Base-by-base conservation (phyloP, 1,284 basidiomycete species). In the Ganoderma leucocontextum region DNA sequence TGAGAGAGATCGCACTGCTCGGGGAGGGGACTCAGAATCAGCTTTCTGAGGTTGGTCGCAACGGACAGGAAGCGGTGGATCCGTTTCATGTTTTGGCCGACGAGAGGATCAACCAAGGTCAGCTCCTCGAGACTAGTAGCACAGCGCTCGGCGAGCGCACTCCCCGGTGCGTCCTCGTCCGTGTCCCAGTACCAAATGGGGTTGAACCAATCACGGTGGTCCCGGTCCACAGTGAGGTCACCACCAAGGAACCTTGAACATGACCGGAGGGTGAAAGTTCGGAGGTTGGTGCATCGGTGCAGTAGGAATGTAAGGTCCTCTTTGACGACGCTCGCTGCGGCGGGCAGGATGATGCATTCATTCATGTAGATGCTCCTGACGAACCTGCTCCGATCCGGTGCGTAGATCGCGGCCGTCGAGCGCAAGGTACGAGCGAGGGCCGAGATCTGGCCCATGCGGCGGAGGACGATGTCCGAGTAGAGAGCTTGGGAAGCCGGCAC, bases 361-460 rank as follows among this genome's bases (percentile, higher is more conserved):
- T 17, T 13, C 42, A 63, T 38, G 42, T 58, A 44, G 33, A 67
- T 60, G 15, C 65, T 49, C 60, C 47, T 57, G 33, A 65, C 33
- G 44, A 52, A 42, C 36, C 60, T 55, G n/a, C 47, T 55, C 25
- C 38, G 60, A 25, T 65, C 49, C 9, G 64, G 33, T 9, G 22
- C 47, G 13, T 61, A 61, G 2, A 39, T 35, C 10, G 35, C 22
- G 17, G 61, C 55, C 2, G 55, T 35, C 1, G 65, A 39, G 22
- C 65, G 60, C 10, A 67, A 57, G 0, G 65, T 67, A 47, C 61
- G 61, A 7, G 62, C 66, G 8, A 67, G 62, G 17, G 62, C 62
- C 29, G 9, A 25, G 57, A 63, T 60, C 39, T 67, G 47, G 17
- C 66, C 62, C 62, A 63, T 60, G 10, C 66, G 62, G 4, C 62